phyloP scores from a whole-genome alignment of 2,329 filamentous ascomycete genomes.

The Leptographium radiaticola region DNA sequence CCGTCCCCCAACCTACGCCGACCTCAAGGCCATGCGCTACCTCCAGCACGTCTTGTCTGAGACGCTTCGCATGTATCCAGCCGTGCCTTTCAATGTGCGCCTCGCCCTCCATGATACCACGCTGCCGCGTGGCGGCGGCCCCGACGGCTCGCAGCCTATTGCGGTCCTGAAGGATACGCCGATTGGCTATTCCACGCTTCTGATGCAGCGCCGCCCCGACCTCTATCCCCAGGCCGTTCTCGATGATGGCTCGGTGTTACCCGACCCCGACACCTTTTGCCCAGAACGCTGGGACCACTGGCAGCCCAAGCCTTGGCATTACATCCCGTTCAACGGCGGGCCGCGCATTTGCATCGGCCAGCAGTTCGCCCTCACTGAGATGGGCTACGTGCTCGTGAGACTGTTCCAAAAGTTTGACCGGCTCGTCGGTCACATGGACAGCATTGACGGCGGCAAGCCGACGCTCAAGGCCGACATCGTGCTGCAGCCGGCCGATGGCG shows the following conservation, averaged over 20 bases:
- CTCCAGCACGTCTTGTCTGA: constrained; percentile 63
- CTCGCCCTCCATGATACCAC: constrained; percentile 60
- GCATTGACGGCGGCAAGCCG: constrained; percentile 40
- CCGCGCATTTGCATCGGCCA: constrained; percentile 66
- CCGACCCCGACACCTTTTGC: constrained; percentile 37
- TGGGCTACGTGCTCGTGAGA: constrained; percentile 57
- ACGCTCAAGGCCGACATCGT: constrained; percentile 46
- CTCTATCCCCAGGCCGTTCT: constrained; percentile 36
- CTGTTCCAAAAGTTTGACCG: constrained; percentile 59
- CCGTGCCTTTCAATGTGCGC: constrained; percentile 69
- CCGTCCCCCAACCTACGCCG: constrained; percentile 54
- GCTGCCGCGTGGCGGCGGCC: constrained; percentile 57
- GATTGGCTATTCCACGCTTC: constrained; percentile 53
- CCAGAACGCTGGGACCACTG: constrained; percentile 55
- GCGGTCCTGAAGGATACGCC: constrained; percentile 52
- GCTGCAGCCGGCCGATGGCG: constrained; percentile 44
- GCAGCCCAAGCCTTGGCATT: constrained; percentile 56
- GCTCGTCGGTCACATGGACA: constrained; percentile 43
- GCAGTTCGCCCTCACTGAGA: constrained; percentile 71
- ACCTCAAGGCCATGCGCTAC: constrained; percentile 83
- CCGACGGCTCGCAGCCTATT: constrained; percentile 47
- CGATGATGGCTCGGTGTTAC: constrained; percentile 16
- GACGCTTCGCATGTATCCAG: constrained; percentile 63
- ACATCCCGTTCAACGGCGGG: constrained; percentile 64
- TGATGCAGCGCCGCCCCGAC: constrained; percentile 59